A percentile compares a stretch with the other conserved stretches of the same genome.
Evolutionary conservation across 2,329 filamentous ascomycete species (phyloP).

Genomic region (Xylariaceae sp.): DNA sequence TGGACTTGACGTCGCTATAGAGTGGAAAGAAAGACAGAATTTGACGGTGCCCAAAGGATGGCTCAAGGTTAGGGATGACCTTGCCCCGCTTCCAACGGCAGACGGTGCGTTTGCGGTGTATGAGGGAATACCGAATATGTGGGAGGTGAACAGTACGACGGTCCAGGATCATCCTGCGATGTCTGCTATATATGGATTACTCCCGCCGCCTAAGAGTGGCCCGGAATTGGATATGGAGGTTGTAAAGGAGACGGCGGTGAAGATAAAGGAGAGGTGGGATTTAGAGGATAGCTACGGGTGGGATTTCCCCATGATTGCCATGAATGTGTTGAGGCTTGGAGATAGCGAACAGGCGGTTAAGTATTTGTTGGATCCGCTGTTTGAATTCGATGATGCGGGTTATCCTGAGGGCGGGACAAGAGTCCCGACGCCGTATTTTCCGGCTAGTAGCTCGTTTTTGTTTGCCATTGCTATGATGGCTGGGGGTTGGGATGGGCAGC

Average conservation of each 20-base stretch:
- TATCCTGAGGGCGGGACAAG: slow-evolving; percentile 49
- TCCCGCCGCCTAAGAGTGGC: slow-evolving; percentile 37
- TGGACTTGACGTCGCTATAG: slow-evolving; percentile 49
- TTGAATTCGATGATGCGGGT: slow-evolving; percentile 53
- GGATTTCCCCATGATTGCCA: slow-evolving; percentile 43
- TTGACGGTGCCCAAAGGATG: slow-evolving; percentile 42
- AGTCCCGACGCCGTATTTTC: slow-evolving; percentile 57
- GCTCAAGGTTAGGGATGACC: slow-evolving; percentile 45
- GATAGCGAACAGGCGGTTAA: slow-evolving; percentile 35
- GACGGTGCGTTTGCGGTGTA: slow-evolving; percentile 52
- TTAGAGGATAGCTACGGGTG: slow-evolving; percentile 40
- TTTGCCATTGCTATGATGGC: slow-evolving; percentile 54
- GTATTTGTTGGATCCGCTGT: slow-evolving; percentile 47
- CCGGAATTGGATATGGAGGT: slow-evolving; percentile 32
- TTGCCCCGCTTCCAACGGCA: slow-evolving; percentile 49
- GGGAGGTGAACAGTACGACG: slow-evolving; percentile 34
- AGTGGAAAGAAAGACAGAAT: slow-evolving; percentile 48
- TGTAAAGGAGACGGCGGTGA: slow-evolving; percentile 35
- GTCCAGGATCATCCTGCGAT: slow-evolving; percentile 41
- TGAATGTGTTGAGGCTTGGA: slow-evolving; percentile 40
- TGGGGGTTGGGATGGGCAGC: slow-evolving; percentile 50
- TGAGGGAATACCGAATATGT: slow-evolving; percentile 45
- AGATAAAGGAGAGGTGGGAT: slow-evolving; percentile 37
- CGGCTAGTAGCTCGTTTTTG: slow-evolving; percentile 45
- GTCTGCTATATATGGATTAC: slow-evolving; percentile 40